Conservation (phyloP, 139 green algal genomes). For the Ostreobium quekettii region DNA sequence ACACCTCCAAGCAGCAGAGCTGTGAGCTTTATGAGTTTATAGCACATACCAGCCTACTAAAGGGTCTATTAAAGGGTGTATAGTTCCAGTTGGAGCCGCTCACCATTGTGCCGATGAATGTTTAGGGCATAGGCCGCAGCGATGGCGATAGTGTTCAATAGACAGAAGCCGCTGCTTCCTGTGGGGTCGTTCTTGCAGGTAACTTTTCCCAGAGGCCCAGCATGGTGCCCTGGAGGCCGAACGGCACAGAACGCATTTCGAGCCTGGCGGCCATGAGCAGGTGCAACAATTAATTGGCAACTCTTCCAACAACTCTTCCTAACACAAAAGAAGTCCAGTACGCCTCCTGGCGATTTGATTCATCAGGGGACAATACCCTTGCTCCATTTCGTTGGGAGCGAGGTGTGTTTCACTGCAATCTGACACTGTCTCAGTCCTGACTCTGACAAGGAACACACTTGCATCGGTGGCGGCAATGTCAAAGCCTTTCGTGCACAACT, state of each 20-base stretch:
- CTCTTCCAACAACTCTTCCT: background rate
- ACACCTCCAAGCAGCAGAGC: too few species aligned
- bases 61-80: too few species aligned
- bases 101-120: conserved; percentile 53
- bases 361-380: background rate
- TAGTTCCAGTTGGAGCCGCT: background rate
- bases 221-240: conserved; percentile 83
- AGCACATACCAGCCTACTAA: background rate
- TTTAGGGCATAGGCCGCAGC: conserved; percentile 78
- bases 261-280: conserved; percentile 23
- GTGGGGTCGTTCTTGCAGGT: conserved; percentile 24
- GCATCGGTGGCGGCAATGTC: too few species aligned
- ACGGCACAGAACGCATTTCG: conserved; percentile 82
- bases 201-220: conserved; percentile 63
- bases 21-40: too few species aligned
- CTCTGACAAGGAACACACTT: too few species aligned
- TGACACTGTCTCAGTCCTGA: background rate
- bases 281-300: background rate
- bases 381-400: background rate
- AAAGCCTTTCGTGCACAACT: too few species aligned
- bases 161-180: conserved; percentile 84
- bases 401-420: background rate
- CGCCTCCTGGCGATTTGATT: background rate
- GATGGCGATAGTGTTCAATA: conserved; percentile 89
- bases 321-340: background rate